These are phyloP conservation scores for Erodium maritimum DNA, from an alignment of 345 rosid genomes.

Conservation along the genomic window DNA sequence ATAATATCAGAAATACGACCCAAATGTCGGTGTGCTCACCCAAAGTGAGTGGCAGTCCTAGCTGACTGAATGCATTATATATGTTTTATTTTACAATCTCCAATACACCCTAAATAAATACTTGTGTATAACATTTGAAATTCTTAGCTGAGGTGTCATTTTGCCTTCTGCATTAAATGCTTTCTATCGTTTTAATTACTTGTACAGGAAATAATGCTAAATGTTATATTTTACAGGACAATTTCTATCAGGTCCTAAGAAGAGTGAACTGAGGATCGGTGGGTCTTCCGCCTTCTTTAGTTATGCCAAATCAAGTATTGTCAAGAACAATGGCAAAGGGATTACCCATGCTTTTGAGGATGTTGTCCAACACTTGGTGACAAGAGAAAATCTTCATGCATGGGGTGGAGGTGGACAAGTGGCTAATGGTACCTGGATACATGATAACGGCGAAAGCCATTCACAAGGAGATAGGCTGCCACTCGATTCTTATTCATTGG, in stretches of 20 bases:
- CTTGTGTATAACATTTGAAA: no score
- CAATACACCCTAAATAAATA: no score
- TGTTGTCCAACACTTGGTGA: constrained; percentile 14
- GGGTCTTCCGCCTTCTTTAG: constrained; percentile 95
- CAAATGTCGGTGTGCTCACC: no score
- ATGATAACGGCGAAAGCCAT: constrained; percentile 41
- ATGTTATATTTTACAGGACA: constrained; percentile 37
- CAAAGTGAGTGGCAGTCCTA: not conserved
- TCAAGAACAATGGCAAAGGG: constrained; percentile 19
- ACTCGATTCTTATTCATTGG: constrained; percentile 43
- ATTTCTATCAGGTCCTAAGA: constrained; percentile 60
- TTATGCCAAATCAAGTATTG: constrained; percentile 57
- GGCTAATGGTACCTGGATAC: constrained; percentile 23
- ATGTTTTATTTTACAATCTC: not conserved
- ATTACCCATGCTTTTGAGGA: constrained; percentile 15
- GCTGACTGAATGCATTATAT: not conserved
- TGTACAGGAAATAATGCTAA: not conserved
- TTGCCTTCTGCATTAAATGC: no score
- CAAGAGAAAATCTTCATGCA: constrained; percentile 25
- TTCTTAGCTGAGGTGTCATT: not conserved
- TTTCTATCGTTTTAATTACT: not conserved
- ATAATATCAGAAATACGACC: no score
- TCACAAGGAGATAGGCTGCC: constrained; percentile 49
- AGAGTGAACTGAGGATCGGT: constrained; percentile 64
- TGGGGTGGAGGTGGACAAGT: constrained; percentile 21